Conservation (phyloP, 1,284 basidiomycete species). For the Ustilago hordei region DNA sequence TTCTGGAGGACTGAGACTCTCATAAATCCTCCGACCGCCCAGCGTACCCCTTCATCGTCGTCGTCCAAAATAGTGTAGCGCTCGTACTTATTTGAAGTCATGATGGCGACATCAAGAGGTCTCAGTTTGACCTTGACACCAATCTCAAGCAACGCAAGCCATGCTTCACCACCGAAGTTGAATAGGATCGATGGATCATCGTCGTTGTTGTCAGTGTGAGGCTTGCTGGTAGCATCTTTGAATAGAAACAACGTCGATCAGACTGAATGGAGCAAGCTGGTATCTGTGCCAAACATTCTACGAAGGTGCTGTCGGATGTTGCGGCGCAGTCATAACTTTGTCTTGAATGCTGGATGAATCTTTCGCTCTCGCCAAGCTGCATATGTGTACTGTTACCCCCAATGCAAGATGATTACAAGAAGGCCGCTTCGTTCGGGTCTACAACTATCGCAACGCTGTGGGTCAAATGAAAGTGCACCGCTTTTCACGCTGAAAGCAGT, state of each 20-base stretch:
- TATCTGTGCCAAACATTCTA: neutral
- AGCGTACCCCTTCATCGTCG: neutral
- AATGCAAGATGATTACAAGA: neutral
- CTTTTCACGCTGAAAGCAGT: neutral
- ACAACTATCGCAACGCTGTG: neutral
- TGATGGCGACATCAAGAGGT: neutral
- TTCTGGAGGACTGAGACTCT: neutral
- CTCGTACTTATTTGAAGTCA: neutral
- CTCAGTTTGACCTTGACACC: constrained; percentile 5
- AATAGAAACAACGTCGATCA: neutral
- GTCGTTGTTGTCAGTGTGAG: neutral
- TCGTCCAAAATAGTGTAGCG: neutral
- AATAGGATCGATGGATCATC: constrained; percentile 1
- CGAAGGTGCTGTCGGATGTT: neutral
- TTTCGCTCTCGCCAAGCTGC: neutral
- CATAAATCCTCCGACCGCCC: constrained; percentile 1
- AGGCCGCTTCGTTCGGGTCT: neutral
- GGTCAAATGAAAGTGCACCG: neutral
- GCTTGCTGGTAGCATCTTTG: neutral
- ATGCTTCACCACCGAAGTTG: neutral
- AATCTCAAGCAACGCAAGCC: neutral
- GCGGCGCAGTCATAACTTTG: neutral
- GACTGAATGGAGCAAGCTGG: neutral
- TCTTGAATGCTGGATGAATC: neutral
- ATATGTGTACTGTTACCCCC: neutral